Conservation (phyloP, 75 land plant species). For the Picea glauca region DNA sequence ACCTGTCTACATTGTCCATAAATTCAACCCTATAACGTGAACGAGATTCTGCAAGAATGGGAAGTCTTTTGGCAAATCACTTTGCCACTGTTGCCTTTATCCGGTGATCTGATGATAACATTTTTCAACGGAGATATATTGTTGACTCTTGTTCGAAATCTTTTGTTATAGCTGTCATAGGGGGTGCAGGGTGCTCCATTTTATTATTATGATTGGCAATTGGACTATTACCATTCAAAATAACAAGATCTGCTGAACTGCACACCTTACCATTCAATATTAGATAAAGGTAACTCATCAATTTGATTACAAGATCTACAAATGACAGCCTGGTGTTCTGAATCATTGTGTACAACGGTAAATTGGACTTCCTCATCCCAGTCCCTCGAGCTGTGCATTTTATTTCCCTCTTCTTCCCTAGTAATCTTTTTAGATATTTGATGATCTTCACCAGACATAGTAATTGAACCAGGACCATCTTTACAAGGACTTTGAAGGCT, state of each 20-base stretch:
- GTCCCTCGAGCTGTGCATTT: background rate
- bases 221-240: background rate
- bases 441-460: slow-evolving; percentile 5
- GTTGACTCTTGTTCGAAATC: too few relatives aligned
- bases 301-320: background rate
- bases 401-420: background rate
- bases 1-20: too few relatives aligned
- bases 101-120: too few relatives aligned
- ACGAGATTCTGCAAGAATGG: too few relatives aligned
- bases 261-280: background rate
- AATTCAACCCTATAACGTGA: too few relatives aligned
- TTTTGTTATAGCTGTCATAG: too few relatives aligned
- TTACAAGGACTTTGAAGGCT: background rate
- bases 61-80: too few relatives aligned
- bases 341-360: slow-evolving; percentile 2
- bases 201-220: background rate
- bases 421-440: background rate
- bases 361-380: slow-evolving; percentile 1
- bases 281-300: too few relatives aligned
- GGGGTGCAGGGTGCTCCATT: background rate
- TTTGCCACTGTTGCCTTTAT: too few relatives aligned
- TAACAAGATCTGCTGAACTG: background rate
- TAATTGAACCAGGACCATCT: background rate
- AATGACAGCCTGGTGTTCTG: slow-evolving; percentile 10
- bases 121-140: too few relatives aligned